These are phyloP conservation scores for Lipomyces japonicus DNA, from an alignment of 805 yeast genomes.

Conservation along the genomic window DNA sequence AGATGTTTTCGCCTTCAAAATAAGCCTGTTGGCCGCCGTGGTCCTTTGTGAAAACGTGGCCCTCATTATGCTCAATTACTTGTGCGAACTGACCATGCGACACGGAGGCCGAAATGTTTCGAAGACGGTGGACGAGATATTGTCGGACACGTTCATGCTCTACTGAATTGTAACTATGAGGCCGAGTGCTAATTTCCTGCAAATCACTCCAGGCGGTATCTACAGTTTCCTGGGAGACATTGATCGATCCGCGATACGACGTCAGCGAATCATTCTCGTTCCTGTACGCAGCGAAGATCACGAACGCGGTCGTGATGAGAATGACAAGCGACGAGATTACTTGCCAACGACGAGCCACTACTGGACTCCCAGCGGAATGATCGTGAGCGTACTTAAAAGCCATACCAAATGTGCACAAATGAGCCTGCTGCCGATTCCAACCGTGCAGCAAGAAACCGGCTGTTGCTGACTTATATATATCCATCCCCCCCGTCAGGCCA, in stretches of 20 bases:
- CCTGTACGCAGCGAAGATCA: neutral
- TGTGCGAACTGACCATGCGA: conserved; percentile 29
- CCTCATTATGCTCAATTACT: conserved; percentile 41
- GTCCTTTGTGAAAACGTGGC: conserved; percentile 43
- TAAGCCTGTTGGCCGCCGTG: conserved; percentile 43
- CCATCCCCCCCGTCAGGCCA: too few species aligned
- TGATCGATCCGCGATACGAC: too few species aligned
- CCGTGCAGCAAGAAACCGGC: too few species aligned
- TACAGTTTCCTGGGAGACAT: too few species aligned
- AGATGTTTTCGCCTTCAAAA: conserved; percentile 74
- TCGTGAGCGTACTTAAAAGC: too few species aligned
- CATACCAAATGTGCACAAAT: too few species aligned
- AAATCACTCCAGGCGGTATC: conserved; percentile 75
- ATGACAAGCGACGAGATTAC: too few species aligned
- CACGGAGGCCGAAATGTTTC: conserved; percentile 34
- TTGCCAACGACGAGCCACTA: too few species aligned
- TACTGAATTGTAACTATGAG: conserved; percentile 74
- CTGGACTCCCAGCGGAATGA: too few species aligned
- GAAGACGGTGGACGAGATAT: conserved; percentile 49
- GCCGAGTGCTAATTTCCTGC: conserved; percentile 59
- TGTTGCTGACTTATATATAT: too few species aligned
- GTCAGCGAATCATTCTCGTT: neutral
- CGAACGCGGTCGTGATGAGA: neutral
- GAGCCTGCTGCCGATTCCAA: too few species aligned
- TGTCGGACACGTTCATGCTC: conserved; percentile 74